Evolutionary conservation across 73 alveolate species (phyloP), one percentile per base, ranked within the genome.

Genomic region (Uronychia setigera): DNA sequence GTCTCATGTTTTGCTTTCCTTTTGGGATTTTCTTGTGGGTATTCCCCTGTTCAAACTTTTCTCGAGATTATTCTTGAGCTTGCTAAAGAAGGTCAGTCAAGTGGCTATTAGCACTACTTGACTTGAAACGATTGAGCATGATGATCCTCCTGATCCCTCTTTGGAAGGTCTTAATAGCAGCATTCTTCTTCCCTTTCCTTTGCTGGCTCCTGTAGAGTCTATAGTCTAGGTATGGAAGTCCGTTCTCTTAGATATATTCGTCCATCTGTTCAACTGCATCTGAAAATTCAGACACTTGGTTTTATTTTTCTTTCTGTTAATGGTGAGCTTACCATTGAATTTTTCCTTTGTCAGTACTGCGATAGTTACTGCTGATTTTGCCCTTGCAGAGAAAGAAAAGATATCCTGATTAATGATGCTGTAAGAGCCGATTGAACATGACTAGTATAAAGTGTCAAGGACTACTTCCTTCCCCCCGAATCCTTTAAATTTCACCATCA

Each of bases 181-280:
- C 67, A 11, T 19, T 46, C 19, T 19, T 46, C 19, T 5, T 46
- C 67, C 67, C 67, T 19, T 19, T 46, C 19, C 67, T 5, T 11
- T 5, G n/a, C 5, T 11, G 67, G 67, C 19, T 46, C 67, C 67
- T 46, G 19, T 67, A 83, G 27, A 83, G 79, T 9, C 78, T 1
- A 35, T 79, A 87, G 76, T 80, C 93, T 0, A 87, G 79, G 32
- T 79, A 46, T 1, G 93, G 93, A 33, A 79, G 82, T 0, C 85
- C 85, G 46, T 79, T 87, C 74, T 79, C 77, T 35, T 80, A 80
- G 26, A 87, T 33, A 80, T 87, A 80, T 5, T 79, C 81, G 26
- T 79, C 80, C 13, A 59, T 58, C 31, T 26, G 31, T 13, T 27
- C 26, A 29, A 87, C 9, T 13, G 28, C 77, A 27, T 29, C 80